phyloP scores from a whole-genome alignment of 352 stramenopile genomes.

The Phytopythium cucurbitacearum region DNA sequence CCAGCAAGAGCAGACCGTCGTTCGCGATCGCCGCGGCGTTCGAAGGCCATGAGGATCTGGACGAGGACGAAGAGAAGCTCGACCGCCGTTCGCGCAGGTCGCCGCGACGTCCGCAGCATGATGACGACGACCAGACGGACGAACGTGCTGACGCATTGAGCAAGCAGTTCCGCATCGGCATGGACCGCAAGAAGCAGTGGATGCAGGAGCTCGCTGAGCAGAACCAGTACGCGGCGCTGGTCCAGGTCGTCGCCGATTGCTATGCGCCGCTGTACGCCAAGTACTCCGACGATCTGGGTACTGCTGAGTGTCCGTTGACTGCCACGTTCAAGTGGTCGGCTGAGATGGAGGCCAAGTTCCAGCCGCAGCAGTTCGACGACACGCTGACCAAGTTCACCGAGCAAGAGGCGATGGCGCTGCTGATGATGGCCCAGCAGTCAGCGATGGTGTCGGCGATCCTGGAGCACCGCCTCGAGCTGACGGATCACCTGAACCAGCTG shows the following conservation, averaged over 20 bases:
- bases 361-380: conserved; percentile 54
- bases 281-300: conserved; percentile 16
- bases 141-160: conserved; percentile 20
- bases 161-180: conserved; percentile 38
- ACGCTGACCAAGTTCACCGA: conserved; percentile 56
- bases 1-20: conserved; percentile 17
- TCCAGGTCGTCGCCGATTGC: conserved; percentile 54
- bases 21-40: conserved; percentile 56
- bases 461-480: conserved; percentile 43
- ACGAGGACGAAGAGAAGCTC: conserved; percentile 11
- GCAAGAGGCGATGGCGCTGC: conserved; percentile 50
- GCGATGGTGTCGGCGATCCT: conserved; percentile 40
- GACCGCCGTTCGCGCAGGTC: conserved; percentile 1
- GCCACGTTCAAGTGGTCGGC: neutral
- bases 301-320: conserved; percentile 16
- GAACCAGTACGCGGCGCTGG: conserved; percentile 27
- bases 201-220: conserved; percentile 42
- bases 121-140: conserved; percentile 17
- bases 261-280: conserved; percentile 53
- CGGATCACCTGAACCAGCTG: conserved; percentile 19
- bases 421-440: conserved; percentile 30
- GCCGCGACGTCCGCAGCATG: neutral
- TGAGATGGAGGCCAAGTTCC: conserved; percentile 38
- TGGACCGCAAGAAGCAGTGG: conserved; percentile 67
- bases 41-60: conserved; percentile 41